Evolutionary conservation across 2,329 filamentous ascomycete species (phyloP).

Genomic region (Sclerotinia spermophila): DNA sequence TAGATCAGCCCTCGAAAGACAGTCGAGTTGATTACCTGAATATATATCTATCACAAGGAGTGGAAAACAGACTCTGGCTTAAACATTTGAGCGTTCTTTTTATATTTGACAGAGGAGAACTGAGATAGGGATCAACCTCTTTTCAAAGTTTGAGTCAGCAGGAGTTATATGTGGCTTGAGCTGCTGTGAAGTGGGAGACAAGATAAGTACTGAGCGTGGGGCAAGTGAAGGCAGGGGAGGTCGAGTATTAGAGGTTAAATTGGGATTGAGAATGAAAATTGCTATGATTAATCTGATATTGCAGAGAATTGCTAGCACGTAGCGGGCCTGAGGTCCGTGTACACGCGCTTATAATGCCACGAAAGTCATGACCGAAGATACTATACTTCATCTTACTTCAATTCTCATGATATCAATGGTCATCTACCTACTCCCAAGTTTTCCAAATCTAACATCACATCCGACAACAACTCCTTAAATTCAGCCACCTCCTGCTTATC

Average conservation of each 20-base stretch:
- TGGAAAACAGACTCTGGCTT: neutral
- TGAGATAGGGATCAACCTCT: fast-evolving
- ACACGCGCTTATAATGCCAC: neutral
- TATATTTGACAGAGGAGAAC: neutral
- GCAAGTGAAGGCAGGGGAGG: fast-evolving
- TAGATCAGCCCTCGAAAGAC: neutral
- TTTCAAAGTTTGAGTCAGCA: no score
- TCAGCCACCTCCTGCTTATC: constrained; percentile 34
- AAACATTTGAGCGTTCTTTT: neutral
- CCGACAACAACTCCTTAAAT: constrained; percentile 43
- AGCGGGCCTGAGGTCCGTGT: neutral
- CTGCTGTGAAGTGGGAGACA: neutral
- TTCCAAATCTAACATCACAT: constrained; percentile 16
- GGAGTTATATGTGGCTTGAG: no score
- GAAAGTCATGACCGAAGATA: neutral
- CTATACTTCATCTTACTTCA: neutral
- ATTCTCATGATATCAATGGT: neutral
- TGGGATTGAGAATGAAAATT: neutral
- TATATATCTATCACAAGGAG: neutral
- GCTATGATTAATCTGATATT: neutral
- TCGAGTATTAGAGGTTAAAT: neutral
- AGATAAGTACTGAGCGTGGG: neutral
- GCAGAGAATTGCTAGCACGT: neutral
- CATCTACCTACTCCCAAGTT: constrained; percentile 12
- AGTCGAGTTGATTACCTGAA: neutral